Conservation (phyloP, 2,329 filamentous ascomycete species). For the Epichloe gansuensis region DNA sequence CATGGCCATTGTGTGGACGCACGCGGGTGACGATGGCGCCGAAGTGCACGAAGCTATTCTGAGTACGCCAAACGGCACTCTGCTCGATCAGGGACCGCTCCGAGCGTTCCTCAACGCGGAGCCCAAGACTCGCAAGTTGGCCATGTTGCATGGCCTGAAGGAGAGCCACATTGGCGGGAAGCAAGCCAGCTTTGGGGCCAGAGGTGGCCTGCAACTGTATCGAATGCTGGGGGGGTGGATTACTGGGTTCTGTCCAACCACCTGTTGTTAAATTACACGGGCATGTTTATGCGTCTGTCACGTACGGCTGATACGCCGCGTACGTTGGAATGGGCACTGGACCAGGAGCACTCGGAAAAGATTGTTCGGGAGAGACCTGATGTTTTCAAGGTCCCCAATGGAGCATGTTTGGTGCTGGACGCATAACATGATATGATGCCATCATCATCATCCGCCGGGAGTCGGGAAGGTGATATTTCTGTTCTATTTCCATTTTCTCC, state of each 20-base stretch:
- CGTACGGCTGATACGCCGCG: slow-evolving; percentile 5
- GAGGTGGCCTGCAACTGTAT: slow-evolving; percentile 4
- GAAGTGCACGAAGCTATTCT: slow-evolving; percentile 6
- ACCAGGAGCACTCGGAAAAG: slow-evolving; percentile 5
- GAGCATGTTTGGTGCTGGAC: slow-evolving; percentile 5
- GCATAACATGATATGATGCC: not conserved
- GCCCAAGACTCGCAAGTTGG: slow-evolving; percentile 6
- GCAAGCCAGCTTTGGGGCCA: slow-evolving; percentile 6
- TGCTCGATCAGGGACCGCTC: slow-evolving; percentile 1
- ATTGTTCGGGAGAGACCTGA: not conserved
- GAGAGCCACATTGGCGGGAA: slow-evolving; percentile 7
- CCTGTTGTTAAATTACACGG: slow-evolving; percentile 3
- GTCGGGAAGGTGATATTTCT: not conserved
- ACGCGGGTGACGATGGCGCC: not conserved
- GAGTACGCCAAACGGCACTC: slow-evolving; percentile 5
- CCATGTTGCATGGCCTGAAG: slow-evolving; percentile 7
- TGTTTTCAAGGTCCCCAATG: slow-evolving; percentile 3
- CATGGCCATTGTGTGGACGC: slow-evolving; percentile 8
- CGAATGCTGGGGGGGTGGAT: slow-evolving; percentile 4
- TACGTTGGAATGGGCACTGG: slow-evolving; percentile 6
- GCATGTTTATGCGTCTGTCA: slow-evolving; percentile 7
- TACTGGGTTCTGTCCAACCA: slow-evolving; percentile 7
- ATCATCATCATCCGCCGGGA: not conserved
- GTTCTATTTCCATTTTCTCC: not conserved
- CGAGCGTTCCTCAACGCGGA: slow-evolving; percentile 5